Evolutionary conservation across 495 filamentous ascomycete species (phyloP).

Genomic region (Platismatia glauca): DNA sequence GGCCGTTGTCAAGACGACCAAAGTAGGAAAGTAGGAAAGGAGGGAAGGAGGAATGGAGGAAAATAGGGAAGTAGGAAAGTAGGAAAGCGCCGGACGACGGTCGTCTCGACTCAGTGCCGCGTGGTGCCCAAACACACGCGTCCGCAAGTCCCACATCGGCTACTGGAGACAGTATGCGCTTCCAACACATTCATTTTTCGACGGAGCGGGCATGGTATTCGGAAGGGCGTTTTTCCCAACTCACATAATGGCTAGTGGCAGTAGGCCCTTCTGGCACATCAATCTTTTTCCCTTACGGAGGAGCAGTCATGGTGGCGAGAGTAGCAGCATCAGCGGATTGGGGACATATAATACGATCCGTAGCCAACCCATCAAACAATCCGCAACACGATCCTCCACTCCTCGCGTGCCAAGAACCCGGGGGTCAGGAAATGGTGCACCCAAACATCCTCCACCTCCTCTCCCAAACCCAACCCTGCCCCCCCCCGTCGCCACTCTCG

Average conservation of each 20-base stretch:
- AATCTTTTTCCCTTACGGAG: not conserved
- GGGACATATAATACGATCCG: not conserved
- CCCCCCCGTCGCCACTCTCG: conserved; percentile 23
- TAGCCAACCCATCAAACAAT: not conserved
- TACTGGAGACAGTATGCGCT: not conserved
- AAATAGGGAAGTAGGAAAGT: too few relatives aligned
- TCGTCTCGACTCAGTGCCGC: not conserved
- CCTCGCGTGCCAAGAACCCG: not conserved
- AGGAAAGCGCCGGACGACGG: not conserved
- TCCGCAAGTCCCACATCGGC: not conserved
- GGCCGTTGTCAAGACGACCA: conserved; percentile 44
- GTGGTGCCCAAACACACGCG: not conserved
- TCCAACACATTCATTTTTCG: not conserved
- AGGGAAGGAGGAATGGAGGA: too few relatives aligned
- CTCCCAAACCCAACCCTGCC: conserved; percentile 34
- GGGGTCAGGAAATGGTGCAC: conserved; percentile 10
- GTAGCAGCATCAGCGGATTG: not conserved
- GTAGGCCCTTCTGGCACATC: not conserved
- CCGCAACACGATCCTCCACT: too few relatives aligned
- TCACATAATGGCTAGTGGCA: not conserved
- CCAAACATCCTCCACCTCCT: conserved; percentile 42
- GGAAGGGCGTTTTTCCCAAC: not conserved
- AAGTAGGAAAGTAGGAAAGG: conserved; percentile 34
- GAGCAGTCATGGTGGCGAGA: not conserved
- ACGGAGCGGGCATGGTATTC: not conserved